Base-by-base conservation (phyloP, 1,284 basidiomycete genomes). In the Rhizoctonia solani region DNA sequence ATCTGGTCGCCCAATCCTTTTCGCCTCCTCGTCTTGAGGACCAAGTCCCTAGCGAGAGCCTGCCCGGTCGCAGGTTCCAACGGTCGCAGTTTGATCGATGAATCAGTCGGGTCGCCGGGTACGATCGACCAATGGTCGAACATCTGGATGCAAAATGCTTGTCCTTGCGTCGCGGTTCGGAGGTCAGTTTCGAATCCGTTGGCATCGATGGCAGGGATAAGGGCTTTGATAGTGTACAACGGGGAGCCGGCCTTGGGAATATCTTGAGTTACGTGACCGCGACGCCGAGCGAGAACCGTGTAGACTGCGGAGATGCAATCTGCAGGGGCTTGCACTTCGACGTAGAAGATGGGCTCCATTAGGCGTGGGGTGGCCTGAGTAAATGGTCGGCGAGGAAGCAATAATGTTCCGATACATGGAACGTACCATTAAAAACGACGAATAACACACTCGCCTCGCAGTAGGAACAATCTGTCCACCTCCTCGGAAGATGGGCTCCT, bases 61-160 rank as follows among this genome's bases (percentile, higher is more conserved):
- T 98, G 93, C 11, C 95, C 94, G 53, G 94, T 94, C 27, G 97
- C 97, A 56, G 97, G 97, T 77, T 99, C 97, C 68, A 99, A 81
- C 67, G 97, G 96, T 69, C 95, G 85, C 69, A 99, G 86, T 78
- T 94, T 92, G 78, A 99, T 95, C 71, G 87, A 90, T 71, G 90
- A 93, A 80, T 99, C 97, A 72, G 92, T 95, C 49, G 97, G 97
- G 80, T 98, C 95, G 76, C 92, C 96, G 70, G 96, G 96, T 14
- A 98, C 96, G 74, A 98, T 93, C 44, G 91, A 90, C 96, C 97
- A 99, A 75, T 99, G 97, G 77, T 97, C 94, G 77, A 99, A 99
- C 68, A 90, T 86, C 78, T 98, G 95, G 72, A 96, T 81, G 73
- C 92, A 95, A 81, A 99, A 98, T 14, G 97, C 97, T 78, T 98